Percentiles rank a stretch among this genome's conserved stretches.
phyloP scores from a whole-genome alignment of 495 filamentous ascomycete genomes.

The Penicillium coffeae region DNA sequence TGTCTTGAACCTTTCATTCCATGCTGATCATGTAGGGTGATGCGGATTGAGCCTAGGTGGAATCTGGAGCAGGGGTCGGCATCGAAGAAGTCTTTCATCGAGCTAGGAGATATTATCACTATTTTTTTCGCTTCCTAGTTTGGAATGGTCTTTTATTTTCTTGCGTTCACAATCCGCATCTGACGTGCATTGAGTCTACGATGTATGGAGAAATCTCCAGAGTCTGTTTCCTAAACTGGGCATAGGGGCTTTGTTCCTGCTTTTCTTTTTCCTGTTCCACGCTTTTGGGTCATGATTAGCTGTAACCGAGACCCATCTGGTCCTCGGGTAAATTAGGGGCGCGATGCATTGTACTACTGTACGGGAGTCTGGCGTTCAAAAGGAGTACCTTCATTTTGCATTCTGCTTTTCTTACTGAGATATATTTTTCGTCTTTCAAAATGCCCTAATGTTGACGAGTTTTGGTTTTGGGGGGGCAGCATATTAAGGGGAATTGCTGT shows the following conservation, averaged over 20 bases:
- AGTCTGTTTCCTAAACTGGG: slow-evolving; percentile 5
- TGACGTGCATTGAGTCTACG: background rate
- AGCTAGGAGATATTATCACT: background rate
- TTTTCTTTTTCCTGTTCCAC: slow-evolving; percentile 3
- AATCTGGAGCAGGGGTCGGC: too few relatives aligned
- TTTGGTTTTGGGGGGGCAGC: too few relatives aligned
- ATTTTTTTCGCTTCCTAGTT: background rate
- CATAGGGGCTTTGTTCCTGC: background rate
- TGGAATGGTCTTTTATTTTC: background rate
- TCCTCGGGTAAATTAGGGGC: slow-evolving; percentile 12
- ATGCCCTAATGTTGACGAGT: too few relatives aligned
- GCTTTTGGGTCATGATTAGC: slow-evolving; percentile 5
- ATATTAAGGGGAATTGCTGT: too few relatives aligned
- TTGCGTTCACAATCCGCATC: background rate
- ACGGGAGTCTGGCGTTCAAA: slow-evolving; percentile 10
- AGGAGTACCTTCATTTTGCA: slow-evolving; percentile 2
- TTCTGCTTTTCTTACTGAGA: background rate
- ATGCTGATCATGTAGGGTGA: too few relatives aligned
- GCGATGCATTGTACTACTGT: slow-evolving; percentile 6
- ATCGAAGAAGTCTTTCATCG: too few relatives aligned
- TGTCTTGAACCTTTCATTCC: too few relatives aligned
- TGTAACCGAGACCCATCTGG: background rate
- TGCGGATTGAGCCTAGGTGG: too few relatives aligned
- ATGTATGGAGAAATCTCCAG: background rate
- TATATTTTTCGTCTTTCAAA: background rate